Conservation (phyloP, 768 basidiomycete genomes). For the Phanerodontia chrysosporium region DNA sequence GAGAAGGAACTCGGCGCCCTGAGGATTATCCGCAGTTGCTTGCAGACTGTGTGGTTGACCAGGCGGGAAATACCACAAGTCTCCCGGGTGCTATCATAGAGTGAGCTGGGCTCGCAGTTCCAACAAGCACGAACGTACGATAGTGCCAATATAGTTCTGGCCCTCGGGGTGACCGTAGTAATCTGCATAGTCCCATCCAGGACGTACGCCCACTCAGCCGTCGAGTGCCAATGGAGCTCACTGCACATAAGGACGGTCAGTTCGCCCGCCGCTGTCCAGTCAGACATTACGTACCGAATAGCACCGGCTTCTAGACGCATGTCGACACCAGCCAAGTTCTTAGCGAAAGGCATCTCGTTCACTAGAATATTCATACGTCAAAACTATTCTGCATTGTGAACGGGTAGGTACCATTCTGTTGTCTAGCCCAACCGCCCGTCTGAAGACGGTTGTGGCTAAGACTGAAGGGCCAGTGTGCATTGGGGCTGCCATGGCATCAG, state of each 20-base stretch:
- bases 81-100: conserved; percentile 20
- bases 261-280: not conserved
- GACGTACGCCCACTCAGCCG: conserved; percentile 31
- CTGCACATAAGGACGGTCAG: conserved; percentile 9
- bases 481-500: conserved; percentile 26
- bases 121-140: conserved; percentile 2
- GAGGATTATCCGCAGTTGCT: conserved; percentile 24
- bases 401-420: conserved; percentile 41
- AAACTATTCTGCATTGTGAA: not conserved
- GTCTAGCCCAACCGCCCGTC: conserved; percentile 57
- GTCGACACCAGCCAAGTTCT: conserved; percentile 29
- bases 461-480: conserved; percentile 55
- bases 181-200: conserved; percentile 22
- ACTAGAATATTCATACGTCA: conserved; percentile 25
- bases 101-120: not conserved
- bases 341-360: conserved; percentile 46
- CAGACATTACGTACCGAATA: conserved; percentile 17
- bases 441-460: conserved; percentile 54
- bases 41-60: conserved; percentile 35
- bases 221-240: conserved; percentile 34
- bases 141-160: conserved; percentile 21
- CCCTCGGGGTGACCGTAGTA: conserved; percentile 24
- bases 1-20: conserved; percentile 31
- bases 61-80: conserved; percentile 35
- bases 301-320: conserved; percentile 30